These are phyloP conservation scores for Oldenlandia corymbosa DNA, from an alignment of 257 asterid species.

Conservation along the genomic window DNA sequence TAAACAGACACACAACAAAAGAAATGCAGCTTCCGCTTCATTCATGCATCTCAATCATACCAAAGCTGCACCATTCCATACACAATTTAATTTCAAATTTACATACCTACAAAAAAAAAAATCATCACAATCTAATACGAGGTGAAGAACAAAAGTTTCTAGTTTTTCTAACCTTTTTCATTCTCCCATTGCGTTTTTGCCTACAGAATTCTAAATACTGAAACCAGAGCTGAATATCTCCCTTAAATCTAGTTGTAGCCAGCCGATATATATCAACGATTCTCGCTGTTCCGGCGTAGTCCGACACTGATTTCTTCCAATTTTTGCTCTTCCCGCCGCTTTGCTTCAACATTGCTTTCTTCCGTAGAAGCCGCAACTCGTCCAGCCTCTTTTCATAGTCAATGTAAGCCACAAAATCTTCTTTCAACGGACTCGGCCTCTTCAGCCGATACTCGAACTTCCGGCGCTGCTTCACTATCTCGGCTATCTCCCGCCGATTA, in stretches of 20 bases:
- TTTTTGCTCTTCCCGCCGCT: slow-evolving; percentile 36
- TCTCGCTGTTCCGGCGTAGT: slow-evolving; percentile 65
- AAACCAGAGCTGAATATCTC: slow-evolving; percentile 87
- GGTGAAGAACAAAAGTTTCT: too few species aligned
- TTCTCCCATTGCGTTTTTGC: slow-evolving; percentile 62
- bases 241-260: slow-evolving; percentile 83
- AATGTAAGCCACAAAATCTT: slow-evolving; percentile 60
- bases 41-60: background rate
- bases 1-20: background rate
- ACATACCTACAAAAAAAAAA: background rate
- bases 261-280: slow-evolving; percentile 64
- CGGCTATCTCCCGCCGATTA: slow-evolving; percentile 68
- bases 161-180: slow-evolving; percentile 59
- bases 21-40: background rate
- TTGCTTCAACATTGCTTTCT: slow-evolving; percentile 30
- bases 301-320: slow-evolving; percentile 58
- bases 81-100: too few species aligned
- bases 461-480: slow-evolving; percentile 85
- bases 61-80: too few species aligned
- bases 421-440: slow-evolving; percentile 78
- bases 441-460: slow-evolving; percentile 91
- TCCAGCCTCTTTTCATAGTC: slow-evolving; percentile 81
- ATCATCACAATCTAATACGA: background rate
- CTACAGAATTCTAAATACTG: slow-evolving; percentile 86
- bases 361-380: slow-evolving; percentile 63